Evolutionary conservation across 805 yeast genomes (phyloP).

Genomic region (Tetrapisispora iriomotensis): DNA sequence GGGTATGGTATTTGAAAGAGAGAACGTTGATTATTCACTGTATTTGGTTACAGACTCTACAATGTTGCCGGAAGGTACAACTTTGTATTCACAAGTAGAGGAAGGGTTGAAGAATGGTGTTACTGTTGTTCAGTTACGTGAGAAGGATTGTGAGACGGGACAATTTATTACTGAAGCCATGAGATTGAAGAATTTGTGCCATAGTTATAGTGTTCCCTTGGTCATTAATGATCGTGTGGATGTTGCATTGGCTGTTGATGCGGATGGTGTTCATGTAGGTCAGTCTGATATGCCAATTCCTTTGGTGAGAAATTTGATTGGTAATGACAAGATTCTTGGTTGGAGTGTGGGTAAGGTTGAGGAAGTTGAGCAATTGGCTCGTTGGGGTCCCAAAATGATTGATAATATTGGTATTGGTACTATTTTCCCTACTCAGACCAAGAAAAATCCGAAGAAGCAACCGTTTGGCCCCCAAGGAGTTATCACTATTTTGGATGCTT

Average conservation of each 20-base stretch:
- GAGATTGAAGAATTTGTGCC: constrained; percentile 52
- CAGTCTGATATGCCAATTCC: constrained; percentile 68
- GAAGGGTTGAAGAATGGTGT: constrained; percentile 61
- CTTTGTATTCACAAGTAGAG: constrained; percentile 52
- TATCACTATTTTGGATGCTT: constrained; percentile 39
- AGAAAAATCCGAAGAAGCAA: constrained; percentile 40
- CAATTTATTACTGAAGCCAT: constrained; percentile 56
- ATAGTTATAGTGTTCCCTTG: constrained; percentile 53
- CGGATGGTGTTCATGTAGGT: constrained; percentile 90
- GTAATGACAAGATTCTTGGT: constrained; percentile 69
- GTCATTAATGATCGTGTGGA: constrained; percentile 82
- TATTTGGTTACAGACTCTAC: constrained; percentile 76
- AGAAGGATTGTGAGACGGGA: constrained; percentile 59
- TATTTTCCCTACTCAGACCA: constrained; percentile 65
- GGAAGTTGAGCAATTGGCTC: constrained; percentile 35
- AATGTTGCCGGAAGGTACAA: constrained; percentile 52
- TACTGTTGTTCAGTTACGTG: constrained; percentile 76
- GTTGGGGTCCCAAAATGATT: constrained; percentile 31
- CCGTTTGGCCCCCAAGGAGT: constrained; percentile 69
- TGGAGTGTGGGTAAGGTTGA: constrained; percentile 54
- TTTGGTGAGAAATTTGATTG: constrained; percentile 52
- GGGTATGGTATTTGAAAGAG: constrained; percentile 17
- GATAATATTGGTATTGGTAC: constrained; percentile 87
- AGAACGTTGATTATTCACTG: constrained; percentile 37
- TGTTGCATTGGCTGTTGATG: constrained; percentile 80